A percentile compares a stretch with the other conserved stretches of the same genome.
Evolutionary conservation across 2,329 filamentous ascomycete genomes (phyloP).

Genomic region (Elsinoe necatrix): DNA sequence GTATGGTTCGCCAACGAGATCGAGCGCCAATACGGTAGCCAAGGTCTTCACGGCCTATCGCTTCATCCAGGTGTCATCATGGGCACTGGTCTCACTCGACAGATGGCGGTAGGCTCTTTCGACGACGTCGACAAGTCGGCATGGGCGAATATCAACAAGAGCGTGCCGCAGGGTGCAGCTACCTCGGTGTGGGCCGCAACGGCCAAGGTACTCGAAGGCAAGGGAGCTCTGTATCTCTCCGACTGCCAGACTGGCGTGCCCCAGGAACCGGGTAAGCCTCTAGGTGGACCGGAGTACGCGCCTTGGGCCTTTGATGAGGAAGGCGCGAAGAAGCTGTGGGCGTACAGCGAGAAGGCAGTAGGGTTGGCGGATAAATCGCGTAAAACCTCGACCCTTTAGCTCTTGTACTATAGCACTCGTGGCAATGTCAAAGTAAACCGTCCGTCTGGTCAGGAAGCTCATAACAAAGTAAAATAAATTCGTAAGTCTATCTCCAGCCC

Average conservation of each 20-base stretch:
- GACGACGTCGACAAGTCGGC: background rate
- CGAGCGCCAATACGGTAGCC: constrained; percentile 41
- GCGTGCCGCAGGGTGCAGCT: constrained; percentile 41
- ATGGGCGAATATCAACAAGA: constrained; percentile 9
- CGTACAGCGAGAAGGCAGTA: constrained; percentile 28
- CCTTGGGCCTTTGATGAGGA: constrained; percentile 32
- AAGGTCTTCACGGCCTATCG: constrained; percentile 38
- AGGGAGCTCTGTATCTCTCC: constrained; percentile 40
- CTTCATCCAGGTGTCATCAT: constrained; percentile 42
- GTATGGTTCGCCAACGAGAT: constrained; percentile 46
- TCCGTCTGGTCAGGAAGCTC: no score
- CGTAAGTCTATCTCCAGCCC: no score
- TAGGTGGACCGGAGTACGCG: constrained; percentile 26
- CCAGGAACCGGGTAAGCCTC: constrained; percentile 21
- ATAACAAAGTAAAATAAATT: no score
- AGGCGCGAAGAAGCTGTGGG: constrained; percentile 37
- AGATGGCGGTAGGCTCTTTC: constrained; percentile 17
- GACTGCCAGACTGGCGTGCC: constrained; percentile 34
- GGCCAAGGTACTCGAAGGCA: constrained; percentile 36
- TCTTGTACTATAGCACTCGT: background rate
- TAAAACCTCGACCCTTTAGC: no score
- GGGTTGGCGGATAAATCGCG: constrained; percentile 19
- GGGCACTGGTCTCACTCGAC: constrained; percentile 18
- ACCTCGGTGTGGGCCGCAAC: constrained; percentile 42
- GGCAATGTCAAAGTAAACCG: no score